Percentiles rank a stretch among this genome's conserved stretches.
phyloP scores from a whole-genome alignment of 164 flowering plant genomes.

The Chloranthus sessilifolius region DNA sequence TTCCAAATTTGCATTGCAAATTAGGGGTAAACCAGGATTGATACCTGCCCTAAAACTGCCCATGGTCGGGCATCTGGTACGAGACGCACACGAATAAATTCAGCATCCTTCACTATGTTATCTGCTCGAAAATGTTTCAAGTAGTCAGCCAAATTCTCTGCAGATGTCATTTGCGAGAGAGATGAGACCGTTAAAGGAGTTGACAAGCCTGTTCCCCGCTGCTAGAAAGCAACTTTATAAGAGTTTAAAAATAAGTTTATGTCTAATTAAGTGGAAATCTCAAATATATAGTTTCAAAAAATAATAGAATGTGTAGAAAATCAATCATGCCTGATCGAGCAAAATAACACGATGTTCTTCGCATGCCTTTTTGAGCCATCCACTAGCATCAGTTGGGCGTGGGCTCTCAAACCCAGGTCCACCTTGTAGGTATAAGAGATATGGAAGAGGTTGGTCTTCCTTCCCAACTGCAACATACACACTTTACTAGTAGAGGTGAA shows the following conservation, averaged over 20 bases:
- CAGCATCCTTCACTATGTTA: slow-evolving; percentile 96
- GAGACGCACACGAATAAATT: slow-evolving; percentile 71
- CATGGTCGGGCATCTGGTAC: slow-evolving; percentile 81
- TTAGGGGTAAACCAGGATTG: not conserved
- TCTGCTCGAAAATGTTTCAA: slow-evolving; percentile 90
- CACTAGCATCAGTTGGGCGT: slow-evolving; percentile 86
- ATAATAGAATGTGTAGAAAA: not conserved
- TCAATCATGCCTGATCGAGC: slow-evolving; percentile 78
- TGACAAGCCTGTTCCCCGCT: slow-evolving; percentile 98
- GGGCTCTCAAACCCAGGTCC: slow-evolving; percentile 95
- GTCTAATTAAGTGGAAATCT: not conserved
- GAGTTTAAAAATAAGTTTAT: not conserved
- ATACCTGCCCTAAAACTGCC: slow-evolving; percentile 92
- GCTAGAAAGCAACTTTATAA: slow-evolving; percentile 17
- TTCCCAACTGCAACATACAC: slow-evolving; percentile 64
- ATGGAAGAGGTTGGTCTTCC: slow-evolving; percentile 72
- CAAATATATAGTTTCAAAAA: not conserved
- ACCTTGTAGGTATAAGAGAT: slow-evolving; percentile 79
- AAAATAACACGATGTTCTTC: slow-evolving; percentile 75
- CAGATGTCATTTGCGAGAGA: slow-evolving; percentile 64
- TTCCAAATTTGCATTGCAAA: no score
- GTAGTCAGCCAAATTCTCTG: slow-evolving; percentile 56
- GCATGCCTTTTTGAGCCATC: slow-evolving; percentile 90
- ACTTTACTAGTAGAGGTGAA: not conserved
- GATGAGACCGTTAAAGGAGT: slow-evolving; percentile 82